phyloP scores from a whole-genome alignment of 768 basidiomycete genomes.

The Inosperma sp. region DNA sequence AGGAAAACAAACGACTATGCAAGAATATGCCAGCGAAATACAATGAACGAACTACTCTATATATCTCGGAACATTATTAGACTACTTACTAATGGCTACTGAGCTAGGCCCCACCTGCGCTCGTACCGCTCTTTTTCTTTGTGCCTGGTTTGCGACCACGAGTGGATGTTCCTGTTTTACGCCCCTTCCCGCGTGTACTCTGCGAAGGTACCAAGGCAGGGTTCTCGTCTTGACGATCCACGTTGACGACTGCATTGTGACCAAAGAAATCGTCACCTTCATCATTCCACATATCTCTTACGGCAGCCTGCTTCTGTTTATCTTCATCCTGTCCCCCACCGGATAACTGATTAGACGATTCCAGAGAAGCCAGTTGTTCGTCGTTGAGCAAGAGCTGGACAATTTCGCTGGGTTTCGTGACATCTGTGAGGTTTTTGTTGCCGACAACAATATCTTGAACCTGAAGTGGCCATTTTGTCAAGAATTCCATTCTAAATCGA shows the following conservation, averaged over 20 bases:
- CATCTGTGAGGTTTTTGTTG: constrained; percentile 91
- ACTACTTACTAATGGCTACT: no score
- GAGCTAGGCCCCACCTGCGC: not conserved
- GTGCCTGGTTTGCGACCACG: constrained; percentile 38
- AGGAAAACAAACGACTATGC: no score
- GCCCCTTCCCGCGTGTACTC: constrained; percentile 39
- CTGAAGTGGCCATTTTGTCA: constrained; percentile 34
- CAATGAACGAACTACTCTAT: no score
- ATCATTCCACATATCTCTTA: constrained; percentile 76
- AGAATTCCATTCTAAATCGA: not conserved
- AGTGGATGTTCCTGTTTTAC: constrained; percentile 33
- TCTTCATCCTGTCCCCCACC: constrained; percentile 26
- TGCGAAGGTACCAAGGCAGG: constrained; percentile 28
- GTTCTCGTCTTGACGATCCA: constrained; percentile 38
- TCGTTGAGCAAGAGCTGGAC: constrained; percentile 92
- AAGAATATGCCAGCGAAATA: no score
- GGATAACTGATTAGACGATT: constrained; percentile 41
- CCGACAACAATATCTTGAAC: constrained; percentile 99
- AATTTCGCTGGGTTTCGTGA: constrained; percentile 93
- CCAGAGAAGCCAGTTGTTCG: constrained; percentile 79
- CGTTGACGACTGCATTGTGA: constrained; percentile 37
- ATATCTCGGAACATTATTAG: no score
- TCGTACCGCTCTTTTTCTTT: constrained; percentile 31
- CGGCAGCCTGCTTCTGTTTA: constrained; percentile 33
- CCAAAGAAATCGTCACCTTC: constrained; percentile 87